A percentile compares a stretch with the other conserved stretches of the same genome.
phyloP scores from a whole-genome alignment of 2,329 filamentous ascomycete species.

The Fusarium anthophilum region DNA sequence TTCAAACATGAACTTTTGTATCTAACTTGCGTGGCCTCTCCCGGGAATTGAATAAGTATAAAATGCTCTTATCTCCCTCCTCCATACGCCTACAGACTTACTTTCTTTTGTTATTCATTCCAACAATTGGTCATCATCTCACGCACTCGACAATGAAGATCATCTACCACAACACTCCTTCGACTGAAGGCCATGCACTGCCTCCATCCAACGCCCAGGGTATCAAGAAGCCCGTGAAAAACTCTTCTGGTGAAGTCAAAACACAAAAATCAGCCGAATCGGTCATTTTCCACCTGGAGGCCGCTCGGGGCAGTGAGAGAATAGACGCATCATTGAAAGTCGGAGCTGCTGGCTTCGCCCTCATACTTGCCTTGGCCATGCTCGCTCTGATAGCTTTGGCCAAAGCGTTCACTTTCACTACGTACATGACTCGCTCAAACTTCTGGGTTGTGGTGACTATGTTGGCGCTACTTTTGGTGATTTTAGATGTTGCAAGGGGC shows the following conservation, averaged over 20 bases:
- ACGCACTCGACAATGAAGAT: not conserved
- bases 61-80: not conserved
- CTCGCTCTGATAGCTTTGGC: not conserved
- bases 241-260: too few species aligned
- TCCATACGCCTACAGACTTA: too few species aligned
- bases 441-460: not conserved
- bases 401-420: accelerated
- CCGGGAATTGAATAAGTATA: too few species aligned
- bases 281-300: not conserved
- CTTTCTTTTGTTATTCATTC: accelerated
- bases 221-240: not conserved
- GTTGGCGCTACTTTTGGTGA: not conserved
- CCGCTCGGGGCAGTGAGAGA: not conserved
- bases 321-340: not conserved
- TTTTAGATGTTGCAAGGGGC: accelerated
- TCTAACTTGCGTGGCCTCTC: accelerated
- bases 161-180: too few species aligned
- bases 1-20: accelerated
- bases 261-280: too few species aligned
- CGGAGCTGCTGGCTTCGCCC: not conserved
- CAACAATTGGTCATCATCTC: not conserved
- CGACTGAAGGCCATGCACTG: too few species aligned
- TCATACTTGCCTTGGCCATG: not conserved
- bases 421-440: accelerated
- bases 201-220: not conserved